Percentiles rank a stretch among this genome's conserved stretches.
Evolutionary conservation across 169 alveolate genomes (phyloP).

Genomic region (Cryptosporidium bovis): DNA sequence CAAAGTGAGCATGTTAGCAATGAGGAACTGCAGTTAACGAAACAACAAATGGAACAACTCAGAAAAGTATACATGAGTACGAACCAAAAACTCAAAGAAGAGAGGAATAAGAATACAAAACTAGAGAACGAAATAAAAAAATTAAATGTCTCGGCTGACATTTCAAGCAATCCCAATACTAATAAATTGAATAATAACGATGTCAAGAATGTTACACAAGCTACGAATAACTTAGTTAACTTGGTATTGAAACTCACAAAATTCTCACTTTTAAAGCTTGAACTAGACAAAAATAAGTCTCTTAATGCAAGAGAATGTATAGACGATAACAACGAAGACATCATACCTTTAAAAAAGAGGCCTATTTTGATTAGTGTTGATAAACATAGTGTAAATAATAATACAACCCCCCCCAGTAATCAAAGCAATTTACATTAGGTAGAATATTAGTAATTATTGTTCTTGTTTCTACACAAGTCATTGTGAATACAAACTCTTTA

Average conservation of each 20-base stretch:
- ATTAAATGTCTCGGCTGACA: not conserved
- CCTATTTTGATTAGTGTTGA: not conserved
- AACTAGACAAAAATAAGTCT: slow-evolving; percentile 5
- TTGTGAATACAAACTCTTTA: no score
- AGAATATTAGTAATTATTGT: no score
- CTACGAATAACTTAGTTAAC: slow-evolving; percentile 27
- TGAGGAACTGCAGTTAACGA: slow-evolving; percentile 55
- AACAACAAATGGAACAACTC: slow-evolving; percentile 70
- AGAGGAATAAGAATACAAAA: slow-evolving; percentile 35
- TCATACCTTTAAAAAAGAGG: not conserved
- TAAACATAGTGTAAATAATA: no score
- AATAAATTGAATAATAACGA: slow-evolving; percentile 27
- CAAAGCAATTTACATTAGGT: no score
- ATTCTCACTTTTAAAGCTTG: slow-evolving; percentile 23
- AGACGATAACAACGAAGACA: not conserved
- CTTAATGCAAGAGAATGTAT: not conserved
- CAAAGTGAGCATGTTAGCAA: slow-evolving; percentile 33
- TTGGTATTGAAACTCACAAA: slow-evolving; percentile 47
- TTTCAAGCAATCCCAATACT: slow-evolving; percentile 3
- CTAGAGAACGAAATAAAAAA: slow-evolving; percentile 56
- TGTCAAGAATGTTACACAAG: slow-evolving; percentile 42
- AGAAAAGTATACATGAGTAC: slow-evolving; percentile 73
- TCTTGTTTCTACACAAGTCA: no score
- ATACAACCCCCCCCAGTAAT: no score
- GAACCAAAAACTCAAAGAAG: slow-evolving; percentile 62